Percentiles rank a stretch among this genome's conserved stretches.
Evolutionary conservation across 768 basidiomycete genomes (phyloP).

Genomic region (Tricholoma flavovirens): DNA sequence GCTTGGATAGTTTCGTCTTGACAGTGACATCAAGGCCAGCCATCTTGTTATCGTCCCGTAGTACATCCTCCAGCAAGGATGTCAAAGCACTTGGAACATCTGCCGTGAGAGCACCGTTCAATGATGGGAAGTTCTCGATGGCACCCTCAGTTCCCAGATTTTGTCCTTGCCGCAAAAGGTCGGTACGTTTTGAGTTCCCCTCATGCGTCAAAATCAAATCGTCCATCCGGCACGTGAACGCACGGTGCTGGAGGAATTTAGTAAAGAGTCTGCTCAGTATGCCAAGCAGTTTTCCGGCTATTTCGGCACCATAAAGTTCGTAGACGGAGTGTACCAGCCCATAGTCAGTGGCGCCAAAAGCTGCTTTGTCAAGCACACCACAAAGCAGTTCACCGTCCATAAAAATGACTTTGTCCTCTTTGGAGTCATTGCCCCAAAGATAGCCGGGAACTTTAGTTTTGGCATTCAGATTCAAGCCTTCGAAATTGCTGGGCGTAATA

Average conservation of each 20-base stretch:
- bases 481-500: slow-evolving; percentile 72
- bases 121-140: slow-evolving; percentile 84
- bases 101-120: slow-evolving; percentile 41
- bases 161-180: slow-evolving; percentile 60
- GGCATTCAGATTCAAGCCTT: slow-evolving; percentile 79
- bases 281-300: slow-evolving; percentile 87
- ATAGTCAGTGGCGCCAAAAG: slow-evolving; percentile 93
- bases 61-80: slow-evolving; percentile 79
- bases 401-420: slow-evolving; percentile 84
- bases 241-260: slow-evolving; percentile 93
- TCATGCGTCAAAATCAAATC: slow-evolving; percentile 85
- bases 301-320: slow-evolving; percentile 87
- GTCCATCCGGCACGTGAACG: slow-evolving; percentile 98
- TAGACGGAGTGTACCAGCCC: slow-evolving; percentile 97
- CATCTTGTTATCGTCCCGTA: slow-evolving; percentile 96
- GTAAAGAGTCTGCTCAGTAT: slow-evolving; percentile 93
- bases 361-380: slow-evolving; percentile 94
- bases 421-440: slow-evolving; percentile 77
- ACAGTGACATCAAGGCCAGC: slow-evolving; percentile 92
- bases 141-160: slow-evolving; percentile 83
- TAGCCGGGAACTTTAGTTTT: slow-evolving; percentile 86
- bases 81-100: slow-evolving; percentile 56
- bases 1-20: slow-evolving; percentile 77
- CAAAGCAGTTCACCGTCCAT: slow-evolving; percentile 90
- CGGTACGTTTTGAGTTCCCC: slow-evolving; percentile 65